Base-by-base conservation (phyloP, 148 eudicot genomes). In the Amaranthus cruentus region DNA sequence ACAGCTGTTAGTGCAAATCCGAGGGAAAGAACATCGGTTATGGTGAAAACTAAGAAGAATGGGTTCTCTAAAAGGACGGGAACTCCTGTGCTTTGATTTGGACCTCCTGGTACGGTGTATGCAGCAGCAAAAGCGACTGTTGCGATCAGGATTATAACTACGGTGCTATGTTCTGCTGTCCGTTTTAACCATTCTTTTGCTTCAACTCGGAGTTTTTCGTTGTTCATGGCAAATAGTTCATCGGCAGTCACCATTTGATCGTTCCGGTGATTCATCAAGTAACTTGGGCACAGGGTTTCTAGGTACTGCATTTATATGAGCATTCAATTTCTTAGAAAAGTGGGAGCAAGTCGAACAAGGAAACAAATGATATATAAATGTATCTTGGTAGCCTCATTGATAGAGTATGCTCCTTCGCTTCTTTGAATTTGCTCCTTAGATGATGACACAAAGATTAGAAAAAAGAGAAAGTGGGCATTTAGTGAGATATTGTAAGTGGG, bases 51-150 rank as follows among this genome's bases (percentile, higher is more conserved):
- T 28, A 73, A 55, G 68, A 73, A 73, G 50, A 73, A 62, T 2
- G 76, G 76, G 14, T 73, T 62, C 9, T 11, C 11, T 13, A 73
- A 9, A 6, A 73, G 69, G 42, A 73, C 7, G 6, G 76, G 76
- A 6, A 50, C 13, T 3, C 66, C 76, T 0, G 76, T 73, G 7
- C 44, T 6, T 14, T 62, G 57, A 42, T 73, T 43, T 50, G 68
- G 76, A 57, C 68, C 60, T 2, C 73, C 73, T 11, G 61, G 73
- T 54, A 69, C 59, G 6, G 73, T 69, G 62, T 69, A 69, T 42
- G 68, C 76, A 47, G 66, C 66, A 60, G 75, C 75, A 12, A 72
- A 72, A 8, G 75, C 75, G 7, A 72, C 75, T 18, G 66, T 72
- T 3, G 55, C 66, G 2, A 72, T 72, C 28, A 60, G 53, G 15